phyloP scores from a whole-genome alignment of 805 yeast species.

The baker's yeast (Saccharomyces cerevisiae) region DNA sequence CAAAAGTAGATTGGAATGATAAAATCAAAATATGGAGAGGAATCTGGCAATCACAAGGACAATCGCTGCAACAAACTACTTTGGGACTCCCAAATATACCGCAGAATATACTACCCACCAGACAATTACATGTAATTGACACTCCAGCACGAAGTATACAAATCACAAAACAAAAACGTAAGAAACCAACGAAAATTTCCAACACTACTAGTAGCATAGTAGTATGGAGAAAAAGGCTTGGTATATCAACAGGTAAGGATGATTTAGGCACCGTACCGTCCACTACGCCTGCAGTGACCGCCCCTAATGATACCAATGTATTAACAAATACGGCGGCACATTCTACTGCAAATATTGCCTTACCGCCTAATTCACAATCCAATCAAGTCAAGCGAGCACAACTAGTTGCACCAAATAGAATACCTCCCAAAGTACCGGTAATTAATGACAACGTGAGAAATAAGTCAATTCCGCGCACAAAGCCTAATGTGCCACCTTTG shows the following conservation, averaged over 20 bases:
- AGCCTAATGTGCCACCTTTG: not conserved
- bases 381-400: not conserved
- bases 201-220: conserved; percentile 31
- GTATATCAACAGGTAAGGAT: conserved; percentile 14
- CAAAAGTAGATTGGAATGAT: conserved; percentile 56
- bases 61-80: conserved; percentile 8
- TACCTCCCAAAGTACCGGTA: not conserved
- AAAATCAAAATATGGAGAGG: conserved; percentile 61
- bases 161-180: conserved; percentile 21
- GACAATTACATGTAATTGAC: conserved; percentile 25
- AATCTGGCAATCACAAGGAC: conserved; percentile 54
- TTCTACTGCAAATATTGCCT: not conserved
- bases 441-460: not conserved
- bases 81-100: conserved; percentile 8
- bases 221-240: conserved; percentile 31
- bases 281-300: not conserved
- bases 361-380: not conserved
- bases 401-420: not conserved
- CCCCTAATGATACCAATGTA: not conserved
- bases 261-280: not conserved
- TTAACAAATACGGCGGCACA: not conserved
- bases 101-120: conserved; percentile 13
- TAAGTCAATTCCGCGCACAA: not conserved
- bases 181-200: conserved; percentile 23
- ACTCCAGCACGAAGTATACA: conserved; percentile 23